Conservation (phyloP, 148 eudicot species). For the Linanthus parryae region DNA sequence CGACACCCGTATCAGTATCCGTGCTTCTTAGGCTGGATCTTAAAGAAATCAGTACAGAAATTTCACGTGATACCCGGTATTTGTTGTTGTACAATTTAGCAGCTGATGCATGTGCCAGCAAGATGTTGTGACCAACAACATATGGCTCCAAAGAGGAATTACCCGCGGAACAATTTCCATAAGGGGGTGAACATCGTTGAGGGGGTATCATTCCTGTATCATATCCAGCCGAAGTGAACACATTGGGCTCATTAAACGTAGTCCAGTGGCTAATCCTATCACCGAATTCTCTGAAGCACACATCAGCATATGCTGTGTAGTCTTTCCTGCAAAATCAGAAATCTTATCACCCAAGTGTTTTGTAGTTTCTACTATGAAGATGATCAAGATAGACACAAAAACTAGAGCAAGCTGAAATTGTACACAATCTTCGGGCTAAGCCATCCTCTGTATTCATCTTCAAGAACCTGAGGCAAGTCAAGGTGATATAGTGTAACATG, state of each 20-base stretch:
- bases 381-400: not conserved
- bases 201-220: constrained; percentile 31
- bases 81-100: not conserved
- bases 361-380: not conserved
- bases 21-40: too few relatives aligned
- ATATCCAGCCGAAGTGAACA: constrained; percentile 31
- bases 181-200: constrained; percentile 29
- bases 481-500: constrained; percentile 3
- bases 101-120: constrained; percentile 1
- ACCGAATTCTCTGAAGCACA: constrained; percentile 70
- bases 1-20: too few relatives aligned
- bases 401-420: not conserved
- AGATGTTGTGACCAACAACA: not conserved
- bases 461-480: not conserved
- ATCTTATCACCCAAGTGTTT: not conserved
- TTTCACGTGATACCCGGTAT: not conserved
- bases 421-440: constrained; percentile 1
- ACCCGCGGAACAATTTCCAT: constrained; percentile 34
- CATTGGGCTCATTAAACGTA: constrained; percentile 50
- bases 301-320: constrained; percentile 47
- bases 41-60: too few relatives aligned
- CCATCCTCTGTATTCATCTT: constrained; percentile 6
- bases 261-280: constrained; percentile 54
- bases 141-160: not conserved
- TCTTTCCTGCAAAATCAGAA: constrained; percentile 21